These are phyloP conservation scores for Phytopythium sindhum DNA, from an alignment of 352 stramenopile genomes.

Conservation along the genomic window DNA sequence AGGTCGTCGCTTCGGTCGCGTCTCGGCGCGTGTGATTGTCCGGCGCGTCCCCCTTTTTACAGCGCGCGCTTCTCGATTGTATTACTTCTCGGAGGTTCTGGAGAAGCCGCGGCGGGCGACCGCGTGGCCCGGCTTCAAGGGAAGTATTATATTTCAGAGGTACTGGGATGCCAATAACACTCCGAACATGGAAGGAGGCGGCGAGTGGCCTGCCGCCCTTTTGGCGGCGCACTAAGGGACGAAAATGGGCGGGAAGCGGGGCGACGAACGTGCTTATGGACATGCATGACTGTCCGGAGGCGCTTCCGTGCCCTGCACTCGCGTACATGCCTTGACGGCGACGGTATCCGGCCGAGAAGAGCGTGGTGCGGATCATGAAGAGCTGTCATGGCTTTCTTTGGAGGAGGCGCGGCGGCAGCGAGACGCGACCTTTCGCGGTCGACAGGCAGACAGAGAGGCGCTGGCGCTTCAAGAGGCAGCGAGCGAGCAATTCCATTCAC, in stretches of 20 bases:
- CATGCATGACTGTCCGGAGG: too few relatives aligned
- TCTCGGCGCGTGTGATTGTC: background rate
- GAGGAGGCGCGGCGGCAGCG: background rate
- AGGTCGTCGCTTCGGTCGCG: too few relatives aligned
- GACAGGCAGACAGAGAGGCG: background rate
- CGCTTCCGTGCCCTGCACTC: too few relatives aligned
- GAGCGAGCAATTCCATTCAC: background rate
- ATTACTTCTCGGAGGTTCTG: background rate
- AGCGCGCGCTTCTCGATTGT: background rate
- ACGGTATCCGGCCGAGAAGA: too few relatives aligned
- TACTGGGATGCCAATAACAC: background rate
- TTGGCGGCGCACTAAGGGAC: too few relatives aligned
- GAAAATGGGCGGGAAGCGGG: too few relatives aligned
- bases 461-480: background rate
- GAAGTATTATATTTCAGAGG: background rate
- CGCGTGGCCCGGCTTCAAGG: constrained; percentile 4
- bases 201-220: too few relatives aligned
- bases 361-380: too few relatives aligned
- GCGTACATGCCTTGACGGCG: too few relatives aligned
- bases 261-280: too few relatives aligned
- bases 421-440: constrained; percentile 3
- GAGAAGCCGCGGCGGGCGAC: background rate
- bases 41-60: background rate
- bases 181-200: too few relatives aligned
- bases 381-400: too few relatives aligned